Conservation (phyloP, 73 alveolate species). For the Paramecium biaurelia region DNA sequence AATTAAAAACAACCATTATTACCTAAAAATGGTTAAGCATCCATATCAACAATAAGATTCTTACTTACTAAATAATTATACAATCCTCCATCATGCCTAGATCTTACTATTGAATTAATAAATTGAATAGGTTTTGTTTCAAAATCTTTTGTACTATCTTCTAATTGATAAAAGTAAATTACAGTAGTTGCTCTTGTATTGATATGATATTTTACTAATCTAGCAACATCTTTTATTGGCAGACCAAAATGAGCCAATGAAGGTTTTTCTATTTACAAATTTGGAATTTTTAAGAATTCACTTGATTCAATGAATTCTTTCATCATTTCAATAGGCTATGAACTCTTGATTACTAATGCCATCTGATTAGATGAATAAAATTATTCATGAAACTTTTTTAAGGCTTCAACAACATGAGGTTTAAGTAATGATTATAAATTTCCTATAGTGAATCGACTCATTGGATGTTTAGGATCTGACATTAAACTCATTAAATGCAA, state of each 20-base stretch:
- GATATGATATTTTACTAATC: conserved; percentile 5
- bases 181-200: not conserved
- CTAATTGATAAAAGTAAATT: not conserved
- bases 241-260: not conserved
- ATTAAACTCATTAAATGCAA: not conserved
- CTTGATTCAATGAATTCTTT: not conserved
- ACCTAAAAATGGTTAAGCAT: conserved; percentile 12
- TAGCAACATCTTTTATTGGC: not conserved
- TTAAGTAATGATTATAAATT: not conserved
- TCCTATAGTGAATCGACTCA: conserved; percentile 19
- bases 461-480: not conserved
- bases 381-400: conserved; percentile 1
- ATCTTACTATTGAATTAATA: not conserved
- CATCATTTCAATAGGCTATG: not conserved
- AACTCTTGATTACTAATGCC: conserved; percentile 12
- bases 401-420: conserved; percentile 26
- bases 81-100: conserved; percentile 41
- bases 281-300: conserved; percentile 7
- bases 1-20: not conserved
- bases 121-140: conserved; percentile 5
- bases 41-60: not conserved
- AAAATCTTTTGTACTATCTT: not conserved
- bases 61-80: not conserved
- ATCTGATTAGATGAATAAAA: conserved; percentile 17
- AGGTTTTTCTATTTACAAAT: not conserved